phyloP scores from a whole-genome alignment of 495 filamentous ascomycete species.

The Neurospora sp. region DNA sequence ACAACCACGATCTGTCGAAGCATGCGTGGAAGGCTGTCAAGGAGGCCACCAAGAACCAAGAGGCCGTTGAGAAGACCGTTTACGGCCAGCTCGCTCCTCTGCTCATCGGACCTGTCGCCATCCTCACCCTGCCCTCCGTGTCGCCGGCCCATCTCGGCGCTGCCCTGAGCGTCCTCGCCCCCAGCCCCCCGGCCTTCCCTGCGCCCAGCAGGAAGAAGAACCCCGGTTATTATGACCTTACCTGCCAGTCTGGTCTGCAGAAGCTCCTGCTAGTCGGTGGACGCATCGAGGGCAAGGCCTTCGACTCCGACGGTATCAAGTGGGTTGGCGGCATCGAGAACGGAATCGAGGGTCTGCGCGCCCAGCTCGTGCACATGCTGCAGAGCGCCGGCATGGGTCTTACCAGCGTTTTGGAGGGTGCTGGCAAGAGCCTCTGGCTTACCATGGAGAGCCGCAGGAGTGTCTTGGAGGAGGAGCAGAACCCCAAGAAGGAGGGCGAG shows the following conservation, averaged over 20 bases:
- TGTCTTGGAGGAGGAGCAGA: constrained; percentile 67
- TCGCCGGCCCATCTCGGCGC: constrained; percentile 73
- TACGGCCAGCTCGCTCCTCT: constrained; percentile 59
- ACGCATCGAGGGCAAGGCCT: constrained; percentile 67
- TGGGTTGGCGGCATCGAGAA: constrained; percentile 81
- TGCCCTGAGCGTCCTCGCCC: constrained; percentile 64
- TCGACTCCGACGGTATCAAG: constrained; percentile 68
- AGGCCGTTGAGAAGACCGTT: constrained; percentile 31
- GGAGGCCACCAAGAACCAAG: constrained; percentile 31
- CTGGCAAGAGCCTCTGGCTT: constrained; percentile 69
- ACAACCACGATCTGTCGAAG: constrained; percentile 68
- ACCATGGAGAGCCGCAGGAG: constrained; percentile 69
- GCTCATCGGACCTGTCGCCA: constrained; percentile 67
- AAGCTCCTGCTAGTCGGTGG: constrained; percentile 84
- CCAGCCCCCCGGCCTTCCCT: constrained; percentile 60
- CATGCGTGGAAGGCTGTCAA: constrained; percentile 52
- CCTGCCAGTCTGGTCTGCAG: constrained; percentile 67
- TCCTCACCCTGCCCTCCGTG: constrained; percentile 72
- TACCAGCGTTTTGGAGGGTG: constrained; percentile 62
- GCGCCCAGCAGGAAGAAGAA: constrained; percentile 63
- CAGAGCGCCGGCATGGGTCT: constrained; percentile 65
- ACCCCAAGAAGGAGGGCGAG: constrained; percentile 27
- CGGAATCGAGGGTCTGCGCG: constrained; percentile 71
- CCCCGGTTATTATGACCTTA: constrained; percentile 68
- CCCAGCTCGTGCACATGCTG: constrained; percentile 69